Evolutionary conservation across 2,329 filamentous ascomycete species (phyloP), one percentile per base, ranked within the genome.

Genomic region (Fusarium secorum): DNA sequence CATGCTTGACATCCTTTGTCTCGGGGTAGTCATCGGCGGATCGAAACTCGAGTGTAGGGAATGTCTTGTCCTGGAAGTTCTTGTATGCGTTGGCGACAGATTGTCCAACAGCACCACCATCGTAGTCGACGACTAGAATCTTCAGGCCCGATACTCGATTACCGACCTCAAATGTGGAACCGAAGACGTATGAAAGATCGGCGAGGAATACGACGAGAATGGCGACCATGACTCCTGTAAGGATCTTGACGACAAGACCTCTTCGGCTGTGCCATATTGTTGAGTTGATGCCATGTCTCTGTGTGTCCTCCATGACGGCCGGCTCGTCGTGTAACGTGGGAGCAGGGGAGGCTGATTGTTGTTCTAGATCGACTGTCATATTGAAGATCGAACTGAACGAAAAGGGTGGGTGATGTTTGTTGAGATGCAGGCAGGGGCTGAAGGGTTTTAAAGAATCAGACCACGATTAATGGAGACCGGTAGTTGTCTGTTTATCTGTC

Each of bases 111-210:
- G 67, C 65, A 4, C 76, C 79, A n/a, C 72, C 75, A 59, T 81
- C 79, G 35, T 73, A 78, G 55, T 81, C 79, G 53, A 80, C 64
- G 14, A 72, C 75, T 8, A 78, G 67, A 3, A 78, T 65, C n/a
- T 77, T 78, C 28, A 80, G 54, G 5, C 65, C 70, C 10, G 74
- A 75, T 5, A 67, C 33, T 55, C 76, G 75, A 5, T 60, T 41
- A 1, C 45, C 57, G 18, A 75, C 72, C 17, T 77, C 56, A 28
- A 76, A 81, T 1, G 78, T 53, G 3, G 78, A 61, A 3, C 80
- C 80, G 39, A 80, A 81, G 22, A 82, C 74, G 38, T 81, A 82
- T 7, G 74, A 73, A n/a, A 75, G 69, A 20, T 75, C 71, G 35
- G 66, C 74, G 6, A 75, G 53, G 52, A 75, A 75, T 11, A 75